Evolutionary conservation across 176 grass and related monocot species (phyloP), one percentile per base, ranked within the genome.

Genomic region (Secale cereale): DNA sequence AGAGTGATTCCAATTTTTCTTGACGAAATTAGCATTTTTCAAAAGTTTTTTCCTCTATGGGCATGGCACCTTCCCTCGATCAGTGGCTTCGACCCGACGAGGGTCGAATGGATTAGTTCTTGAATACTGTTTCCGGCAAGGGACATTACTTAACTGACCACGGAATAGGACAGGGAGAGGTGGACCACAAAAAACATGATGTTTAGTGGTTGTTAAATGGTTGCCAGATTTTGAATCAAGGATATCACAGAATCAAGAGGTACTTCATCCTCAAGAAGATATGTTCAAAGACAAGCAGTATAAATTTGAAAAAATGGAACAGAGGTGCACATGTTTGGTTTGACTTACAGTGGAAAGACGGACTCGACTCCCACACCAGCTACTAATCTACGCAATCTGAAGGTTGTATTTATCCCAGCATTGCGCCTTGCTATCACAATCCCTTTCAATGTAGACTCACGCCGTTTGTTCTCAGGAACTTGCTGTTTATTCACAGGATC

Each of bases 381-480:
- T 30, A 97, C 94, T 76, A 94, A 85, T 86, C 94, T 92, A 67
- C 92, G 90, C 39, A 97, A 39, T 84, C 92, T 90, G 83, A 97
- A 97, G 62, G 92, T 94, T n/a, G 94, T 94, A 85, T 94, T 87
- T 26, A 94, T 75, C 28, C 90, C 94, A 80, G 90, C 90, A 85
- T 97, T 97, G 19, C 88, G 92, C 65, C 95, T 94, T 86, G 85
- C 92, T 70, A 98, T 87, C 20, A 94, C 92, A 40, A 98, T 98
- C 37, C 95, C 92, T 88, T 93, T 98, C 25, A 98, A 28, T 29
- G 75, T 90, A 27, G 85, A 91, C 43, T 88, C 89, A 4, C 87
- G 88, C 15, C 92, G 59, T 73, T 94, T 94, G 90, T 94, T 98
- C 82, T 94, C 95, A 48, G 92, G 95, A 70, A 94, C 87, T 90